Base-by-base conservation (phyloP, 2,329 filamentous ascomycete species). In the Piedraia hortae region DNA sequence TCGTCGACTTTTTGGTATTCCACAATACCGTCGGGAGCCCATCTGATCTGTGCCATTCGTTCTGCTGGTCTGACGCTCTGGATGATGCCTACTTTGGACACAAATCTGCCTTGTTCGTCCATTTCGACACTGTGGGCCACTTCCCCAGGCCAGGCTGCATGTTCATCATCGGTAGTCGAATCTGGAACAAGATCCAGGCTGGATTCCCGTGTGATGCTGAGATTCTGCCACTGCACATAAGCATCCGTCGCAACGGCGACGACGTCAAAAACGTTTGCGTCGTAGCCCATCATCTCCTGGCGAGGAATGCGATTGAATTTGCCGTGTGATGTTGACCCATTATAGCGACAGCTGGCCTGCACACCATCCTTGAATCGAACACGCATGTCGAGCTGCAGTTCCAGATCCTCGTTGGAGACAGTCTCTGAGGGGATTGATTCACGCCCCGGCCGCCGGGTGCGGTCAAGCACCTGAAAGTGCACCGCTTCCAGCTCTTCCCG, bases 171-270 rank as follows among this genome's bases (percentile, higher is more conserved):
- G 4, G 56, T 44, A 18, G 52, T 51, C 1, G 45, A 38, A 23
- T 59, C 54, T 1, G 54, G 54, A 3, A 57, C 40, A 3, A 66
- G 32, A 4, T 44, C 35, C 5, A 45, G 48, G 18, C 51, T 50
- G 7, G 37, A 23, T 18, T 59, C 47, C 13, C 45, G 43, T 1
- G 55, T 56, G 14, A 54, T 42, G 5, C 48, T 49, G 9, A 55
- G 45, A 33, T 66, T 56, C 32, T 65, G 60, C 62, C 62, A 67
- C 28, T 54, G 51, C 4, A 66, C 53, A 1, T 44, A 52, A 7
- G 54, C 52, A n/a, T 43, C 40, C 2, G 56, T 56, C 10, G 43
- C 44, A 6, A 52, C 54, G 14, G 46, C 45, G 22, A 52, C 43
- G 22, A 65, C 44, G 7, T 52, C 46, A 30, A 55, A 62, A 3